Conservation (phyloP, 192 early-diverging fungal species). For the Coemansia sp. region DNA sequence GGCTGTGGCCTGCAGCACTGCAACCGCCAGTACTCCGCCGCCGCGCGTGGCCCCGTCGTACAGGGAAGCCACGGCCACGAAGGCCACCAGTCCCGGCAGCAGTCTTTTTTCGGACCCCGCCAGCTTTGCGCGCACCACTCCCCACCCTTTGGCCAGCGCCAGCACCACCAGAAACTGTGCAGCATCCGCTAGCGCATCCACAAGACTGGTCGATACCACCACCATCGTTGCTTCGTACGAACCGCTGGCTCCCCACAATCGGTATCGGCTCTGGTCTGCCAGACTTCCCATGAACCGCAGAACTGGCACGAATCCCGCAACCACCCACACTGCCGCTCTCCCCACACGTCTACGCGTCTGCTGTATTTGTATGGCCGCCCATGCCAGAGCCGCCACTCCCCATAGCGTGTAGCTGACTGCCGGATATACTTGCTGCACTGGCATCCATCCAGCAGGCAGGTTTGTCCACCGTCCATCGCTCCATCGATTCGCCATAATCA, state of each 20-base stretch:
- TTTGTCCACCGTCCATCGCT: conserved; percentile 46
- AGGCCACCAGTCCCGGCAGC: conserved; percentile 37
- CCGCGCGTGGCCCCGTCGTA: conserved; percentile 48
- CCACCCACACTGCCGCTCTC: conserved; percentile 14
- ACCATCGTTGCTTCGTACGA: conserved; percentile 47
- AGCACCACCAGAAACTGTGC: conserved; percentile 30
- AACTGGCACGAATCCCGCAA: conserved; percentile 29
- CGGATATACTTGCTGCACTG: conserved; percentile 36
- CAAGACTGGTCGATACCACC: conserved; percentile 42
- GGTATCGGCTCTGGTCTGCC: conserved; percentile 44
- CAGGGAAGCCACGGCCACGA: conserved; percentile 30
- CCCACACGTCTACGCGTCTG: not conserved
- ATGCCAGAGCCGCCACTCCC: conserved; percentile 21
- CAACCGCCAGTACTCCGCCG: conserved; percentile 42
- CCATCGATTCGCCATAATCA: conserved; percentile 52
- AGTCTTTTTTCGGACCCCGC: conserved; percentile 43
- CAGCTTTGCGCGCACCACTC: conserved; percentile 38
- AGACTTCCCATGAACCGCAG: conserved; percentile 40
- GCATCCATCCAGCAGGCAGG: conserved; percentile 49
- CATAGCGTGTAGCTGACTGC: conserved; percentile 35
- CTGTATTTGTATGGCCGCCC: conserved; percentile 13
- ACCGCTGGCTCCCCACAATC: conserved; percentile 23
- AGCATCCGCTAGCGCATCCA: conserved; percentile 42
- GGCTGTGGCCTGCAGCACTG: conserved; percentile 26
- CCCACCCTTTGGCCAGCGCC: conserved; percentile 50